Base-by-base conservation (phyloP, 345 rosid species). In the Atalantia buxifolia region DNA sequence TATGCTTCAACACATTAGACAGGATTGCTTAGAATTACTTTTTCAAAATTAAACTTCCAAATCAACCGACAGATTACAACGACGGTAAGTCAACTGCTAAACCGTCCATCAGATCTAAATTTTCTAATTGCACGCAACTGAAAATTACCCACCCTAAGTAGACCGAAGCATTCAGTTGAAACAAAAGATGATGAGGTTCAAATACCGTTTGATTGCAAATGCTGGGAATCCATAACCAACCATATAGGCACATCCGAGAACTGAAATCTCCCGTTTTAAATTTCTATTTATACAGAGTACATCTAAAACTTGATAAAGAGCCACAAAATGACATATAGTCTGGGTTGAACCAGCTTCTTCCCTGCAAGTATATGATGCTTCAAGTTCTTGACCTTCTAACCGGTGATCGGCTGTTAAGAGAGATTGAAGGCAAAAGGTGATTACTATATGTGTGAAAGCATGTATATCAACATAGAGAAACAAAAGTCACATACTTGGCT, bases 331-430 rank as follows among this genome's bases (percentile, higher is more conserved):
- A 63, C 69, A 75, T 7, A 69, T 45, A 76, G 22, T 40, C 27
- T 31, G 33, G 21, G 64, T 74, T 18, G 76, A 30, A 61, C 71
- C 59, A 8, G 12, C 75, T 61, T 56, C 78, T 21, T 28, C 80
- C 83, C 56, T 73, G 61, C 40, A 45, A 1, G 60, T 3, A 21
- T 10, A 21, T 62, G 70, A 28, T 63, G 63, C 83, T 55, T 86
- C 79, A 86, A 22, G 89, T 86, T 79, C 89, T 85, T 36, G 85
- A 85, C 85, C 98, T 89, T 76, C 87, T 82, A 60, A 83, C 59
- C 2, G 98, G 98, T 2, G 98, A 92, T 22, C 81, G 91, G 83
- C 98, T 93, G 91, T 72, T 38, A 4, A 74, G 76, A 30, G 35
- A 77, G 7, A 30, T 38, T 4, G 27, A 55, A 70, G 62, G 35